phyloP scores from a whole-genome alignment of 805 yeast genomes.

The Teunomyces atbi region DNA sequence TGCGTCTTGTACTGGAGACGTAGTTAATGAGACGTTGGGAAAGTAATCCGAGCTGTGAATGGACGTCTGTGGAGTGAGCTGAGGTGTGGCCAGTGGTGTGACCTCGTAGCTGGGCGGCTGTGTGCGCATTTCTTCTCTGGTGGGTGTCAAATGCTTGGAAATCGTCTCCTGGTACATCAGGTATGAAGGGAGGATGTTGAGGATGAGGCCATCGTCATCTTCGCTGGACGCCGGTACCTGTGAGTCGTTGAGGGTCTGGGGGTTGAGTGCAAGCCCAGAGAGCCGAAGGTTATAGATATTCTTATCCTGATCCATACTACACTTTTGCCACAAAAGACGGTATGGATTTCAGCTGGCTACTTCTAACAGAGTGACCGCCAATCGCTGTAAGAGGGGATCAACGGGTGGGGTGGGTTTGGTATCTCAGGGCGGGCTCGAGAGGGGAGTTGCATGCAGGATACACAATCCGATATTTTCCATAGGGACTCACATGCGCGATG shows the following conservation, averaged over 20 bases:
- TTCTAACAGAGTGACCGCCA: too few relatives aligned
- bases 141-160: slow-evolving; percentile 34
- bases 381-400: background rate
- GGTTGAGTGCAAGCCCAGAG: slow-evolving; percentile 10
- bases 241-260: slow-evolving; percentile 1
- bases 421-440: background rate
- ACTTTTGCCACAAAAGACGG: too few relatives aligned
- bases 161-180: slow-evolving; percentile 40
- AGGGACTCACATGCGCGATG: too few relatives aligned
- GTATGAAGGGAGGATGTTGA: slow-evolving; percentile 40
- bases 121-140: slow-evolving; percentile 21
- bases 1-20: slow-evolving; percentile 9
- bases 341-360: too few relatives aligned
- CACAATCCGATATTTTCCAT: too few relatives aligned
- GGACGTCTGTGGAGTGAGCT: slow-evolving; percentile 4
- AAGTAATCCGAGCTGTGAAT: slow-evolving; percentile 17
- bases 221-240: slow-evolving; percentile 4
- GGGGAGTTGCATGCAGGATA: background rate
- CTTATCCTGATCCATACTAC: slow-evolving; percentile 7
- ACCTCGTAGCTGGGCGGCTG: slow-evolving; percentile 37
- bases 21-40: slow-evolving; percentile 15
- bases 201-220: slow-evolving; percentile 24
- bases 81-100: slow-evolving; percentile 19
- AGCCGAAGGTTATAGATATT: slow-evolving; percentile 20
- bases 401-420: background rate